Evolutionary conservation across 176 grass and related monocot genomes (phyloP), one percentile per base, ranked within the genome.

Genomic region (Typha latifolia): DNA sequence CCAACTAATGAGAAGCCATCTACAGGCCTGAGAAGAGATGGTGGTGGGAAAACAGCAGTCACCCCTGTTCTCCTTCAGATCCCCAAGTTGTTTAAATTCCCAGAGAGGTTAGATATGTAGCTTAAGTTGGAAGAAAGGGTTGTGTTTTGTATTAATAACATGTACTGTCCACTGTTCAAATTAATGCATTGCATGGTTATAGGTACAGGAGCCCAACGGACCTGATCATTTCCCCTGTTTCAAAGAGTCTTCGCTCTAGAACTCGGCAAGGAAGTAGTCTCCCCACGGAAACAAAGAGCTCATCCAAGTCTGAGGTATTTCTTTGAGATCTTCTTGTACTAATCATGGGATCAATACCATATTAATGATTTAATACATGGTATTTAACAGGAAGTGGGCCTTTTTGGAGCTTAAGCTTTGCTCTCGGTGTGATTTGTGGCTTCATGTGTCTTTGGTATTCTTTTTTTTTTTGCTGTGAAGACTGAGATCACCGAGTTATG

Each of bases 171-270:
- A 50, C n/a, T 52, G 24, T 26, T 26, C 24, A 26, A 26, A 26
- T 26, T 26, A 26, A 26, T 26, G 27, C 27, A 29, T 29, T 3
- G 27, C 27, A 29, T 29, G 27, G 7, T 9, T 10, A 43, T 43
- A 75, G 72, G 20, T 75, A 63, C 66, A 75, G 63, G 72, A 75
- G 72, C 12, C 72, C 72, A 16, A 74, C 72, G 0, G 72, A 74
- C 66, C 18, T 64, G 43, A 47, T 74, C 34, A 75, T 75, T 20
- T 66, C 72, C 21, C 72, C 72, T 51, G 62, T 75, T 75, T 75
- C 72, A 10, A 75, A 65, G 37, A 65, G 21, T 13, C 62, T 75
- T 20, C 61, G 63, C 49, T 66, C 57, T 11, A 75, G 62, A n/a
- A 75, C 63, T 52, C 63, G 59, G 23, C 63, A 75, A 37, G 62